Percentiles rank a stretch among this genome's conserved stretches.
Evolutionary conservation across 495 filamentous ascomycete genomes (phyloP).

Genomic region (Aspergillus nidulans): DNA sequence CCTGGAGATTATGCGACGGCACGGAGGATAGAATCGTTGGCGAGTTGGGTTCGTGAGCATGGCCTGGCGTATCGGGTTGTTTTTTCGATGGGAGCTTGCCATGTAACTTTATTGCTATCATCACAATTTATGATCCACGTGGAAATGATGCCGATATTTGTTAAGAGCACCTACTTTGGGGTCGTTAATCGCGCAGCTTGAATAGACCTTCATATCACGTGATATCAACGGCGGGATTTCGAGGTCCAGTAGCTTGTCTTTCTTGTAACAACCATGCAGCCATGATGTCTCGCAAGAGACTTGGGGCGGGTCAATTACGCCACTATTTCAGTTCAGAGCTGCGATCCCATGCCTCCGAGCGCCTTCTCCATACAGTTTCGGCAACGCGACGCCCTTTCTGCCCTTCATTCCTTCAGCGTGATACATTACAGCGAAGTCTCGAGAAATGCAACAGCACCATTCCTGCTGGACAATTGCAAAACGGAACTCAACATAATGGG

Average conservation of each 20-base stretch:
- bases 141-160: slow-evolving; percentile 6
- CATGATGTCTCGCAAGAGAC: slow-evolving; percentile 44
- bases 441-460: slow-evolving; percentile 25
- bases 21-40: slow-evolving; percentile 26
- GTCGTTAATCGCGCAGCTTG: background rate
- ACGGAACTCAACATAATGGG: background rate
- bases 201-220: slow-evolving; percentile 10
- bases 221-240: background rate
- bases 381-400: slow-evolving; percentile 10
- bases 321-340: slow-evolving; percentile 62
- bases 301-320: slow-evolving; percentile 61
- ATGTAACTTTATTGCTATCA: slow-evolving; percentile 21
- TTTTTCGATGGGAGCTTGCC: slow-evolving; percentile 36
- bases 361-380: slow-evolving; percentile 8
- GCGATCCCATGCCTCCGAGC: slow-evolving; percentile 16
- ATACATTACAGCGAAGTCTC: slow-evolving; percentile 10
- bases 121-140: slow-evolving; percentile 1
- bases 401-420: slow-evolving; percentile 3
- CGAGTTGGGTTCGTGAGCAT: slow-evolving; percentile 39
- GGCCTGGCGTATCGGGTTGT: slow-evolving; percentile 45
- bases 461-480: background rate
- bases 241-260: background rate
- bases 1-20: slow-evolving; percentile 29
- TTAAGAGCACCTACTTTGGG: background rate
- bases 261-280: slow-evolving; percentile 1